Base-by-base conservation (phyloP, 1,139 yeast genomes). In the Geotrichum bryndzae region DNA sequence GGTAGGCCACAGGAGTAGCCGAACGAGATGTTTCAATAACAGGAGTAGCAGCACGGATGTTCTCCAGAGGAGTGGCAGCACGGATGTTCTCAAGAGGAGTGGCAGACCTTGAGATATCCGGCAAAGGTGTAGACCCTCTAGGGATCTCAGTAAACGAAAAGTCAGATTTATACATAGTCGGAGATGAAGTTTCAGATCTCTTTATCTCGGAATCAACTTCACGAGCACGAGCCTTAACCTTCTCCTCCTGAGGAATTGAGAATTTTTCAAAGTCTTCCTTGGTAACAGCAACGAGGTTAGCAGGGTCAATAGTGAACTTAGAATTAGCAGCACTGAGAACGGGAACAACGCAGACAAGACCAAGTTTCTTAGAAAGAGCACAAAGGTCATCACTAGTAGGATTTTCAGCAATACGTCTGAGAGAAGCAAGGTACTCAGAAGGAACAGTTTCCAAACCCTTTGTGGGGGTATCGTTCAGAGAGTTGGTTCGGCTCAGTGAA, bases 241-340 rank as follows among this genome's bases (percentile, higher is more conserved):
- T 58, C 11, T 62, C 64, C 33, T 61, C 62, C 0, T 57, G 58
- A 10, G 62, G 57, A 41, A 63, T 67, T 41, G 60, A 59, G 11
- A 65, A 51, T 29, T 31, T 63, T 6, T 69, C 67, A 35, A 66
- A 68, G 33, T 73, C 75, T 1, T 65, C 68, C 56, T 72, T 68
- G 2, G 86, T 77, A n/a, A 86, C 64, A 22, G 83, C 67, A n/a
- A 80, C 79, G 64, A 84, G 69, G 56, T 80, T 79, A 58, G 61
- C 27, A 11, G 64, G 59, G 13, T 61, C 56, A 29, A 33, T 48
- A 38, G 52, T 48, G 29, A 59, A 46, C 35, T 38, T 53, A 23
- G 57, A 13, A 22, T 53, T 45, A 25, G 61, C 54, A 25, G 56
- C 46, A 22, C 61, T 61, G 8, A 60, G 38, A 48, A 31, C 63